Conservation (phyloP, 1,284 basidiomycete genomes). For the Pterula multifida region DNA sequence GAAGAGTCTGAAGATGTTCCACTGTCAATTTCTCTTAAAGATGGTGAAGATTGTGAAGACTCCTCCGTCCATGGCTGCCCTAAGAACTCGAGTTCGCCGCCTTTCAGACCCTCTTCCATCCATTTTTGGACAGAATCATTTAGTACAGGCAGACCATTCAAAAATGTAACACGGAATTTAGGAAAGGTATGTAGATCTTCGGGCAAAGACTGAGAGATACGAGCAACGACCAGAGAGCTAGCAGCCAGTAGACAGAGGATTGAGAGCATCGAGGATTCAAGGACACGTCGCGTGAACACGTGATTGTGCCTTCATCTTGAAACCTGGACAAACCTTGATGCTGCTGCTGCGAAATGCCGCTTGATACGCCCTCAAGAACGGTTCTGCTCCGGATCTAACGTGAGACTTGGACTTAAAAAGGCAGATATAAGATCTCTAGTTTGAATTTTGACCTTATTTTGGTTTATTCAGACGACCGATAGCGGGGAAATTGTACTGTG, state of each 20-base stretch:
- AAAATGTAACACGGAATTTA: constrained; percentile 73
- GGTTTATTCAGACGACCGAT: background rate
- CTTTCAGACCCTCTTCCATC: constrained; percentile 54
- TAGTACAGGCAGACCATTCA: constrained; percentile 68
- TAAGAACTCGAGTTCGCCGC: constrained; percentile 68
- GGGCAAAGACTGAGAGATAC: constrained; percentile 54
- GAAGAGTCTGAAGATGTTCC: constrained; percentile 17
- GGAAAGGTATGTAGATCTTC: constrained; percentile 78
- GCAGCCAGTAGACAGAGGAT: constrained; percentile 7
- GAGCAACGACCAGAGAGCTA: constrained; percentile 22
- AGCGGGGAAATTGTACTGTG: background rate
- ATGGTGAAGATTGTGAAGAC: constrained; percentile 21
- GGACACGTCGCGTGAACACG: background rate
- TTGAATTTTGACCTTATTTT: no score
- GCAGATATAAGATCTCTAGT: no score
- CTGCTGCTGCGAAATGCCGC: background rate
- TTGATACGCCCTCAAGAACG: background rate
- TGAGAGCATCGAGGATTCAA: constrained; percentile 1
- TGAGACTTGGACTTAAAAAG: background rate
- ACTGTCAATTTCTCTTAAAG: constrained; percentile 46
- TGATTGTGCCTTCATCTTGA: background rate
- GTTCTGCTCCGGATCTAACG: background rate
- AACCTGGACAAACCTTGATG: background rate
- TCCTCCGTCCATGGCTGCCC: constrained; percentile 45
- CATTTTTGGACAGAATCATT: constrained; percentile 65